phyloP scores from a whole-genome alignment of 192 early-diverging fungal species.

The Powellomyces hirtus region DNA sequence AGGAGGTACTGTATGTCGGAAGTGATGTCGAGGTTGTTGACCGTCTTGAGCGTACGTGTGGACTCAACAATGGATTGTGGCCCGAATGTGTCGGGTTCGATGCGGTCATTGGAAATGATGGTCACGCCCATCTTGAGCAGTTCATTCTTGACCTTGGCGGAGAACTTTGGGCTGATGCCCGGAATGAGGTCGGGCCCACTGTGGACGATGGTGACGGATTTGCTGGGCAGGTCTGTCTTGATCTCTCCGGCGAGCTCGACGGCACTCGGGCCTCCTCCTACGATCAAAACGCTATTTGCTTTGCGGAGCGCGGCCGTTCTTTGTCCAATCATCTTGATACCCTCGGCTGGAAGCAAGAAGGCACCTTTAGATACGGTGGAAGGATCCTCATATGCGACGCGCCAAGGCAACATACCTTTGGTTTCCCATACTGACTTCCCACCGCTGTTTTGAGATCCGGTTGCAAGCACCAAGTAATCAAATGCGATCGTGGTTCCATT shows the following conservation, averaged over 20 bases:
- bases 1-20: conserved; percentile 67
- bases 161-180: conserved; percentile 11
- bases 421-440: neutral
- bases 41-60: conserved; percentile 43
- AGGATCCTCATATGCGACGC: too few species aligned
- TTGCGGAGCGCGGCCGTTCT: conserved; percentile 44
- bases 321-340: conserved; percentile 24
- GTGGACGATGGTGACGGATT: conserved; percentile 65
- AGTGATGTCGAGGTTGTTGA: conserved; percentile 40
- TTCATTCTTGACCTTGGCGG: conserved; percentile 13
- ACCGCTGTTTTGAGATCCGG: conserved; percentile 53
- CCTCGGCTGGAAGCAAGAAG: conserved; percentile 31
- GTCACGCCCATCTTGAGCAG: conserved; percentile 39
- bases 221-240: conserved; percentile 54
- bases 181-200: conserved; percentile 40
- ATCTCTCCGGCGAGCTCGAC: conserved; percentile 79
- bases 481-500: conserved; percentile 52
- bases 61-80: conserved; percentile 1
- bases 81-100: conserved; percentile 7
- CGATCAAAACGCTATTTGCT: conserved; percentile 52
- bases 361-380: conserved; percentile 45
- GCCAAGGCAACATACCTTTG: neutral
- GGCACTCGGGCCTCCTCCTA: conserved; percentile 76
- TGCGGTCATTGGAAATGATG: conserved; percentile 50
- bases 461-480: conserved; percentile 67